Conservation (phyloP, 148 eudicot species). For the Amaranthus palmeri region DNA sequence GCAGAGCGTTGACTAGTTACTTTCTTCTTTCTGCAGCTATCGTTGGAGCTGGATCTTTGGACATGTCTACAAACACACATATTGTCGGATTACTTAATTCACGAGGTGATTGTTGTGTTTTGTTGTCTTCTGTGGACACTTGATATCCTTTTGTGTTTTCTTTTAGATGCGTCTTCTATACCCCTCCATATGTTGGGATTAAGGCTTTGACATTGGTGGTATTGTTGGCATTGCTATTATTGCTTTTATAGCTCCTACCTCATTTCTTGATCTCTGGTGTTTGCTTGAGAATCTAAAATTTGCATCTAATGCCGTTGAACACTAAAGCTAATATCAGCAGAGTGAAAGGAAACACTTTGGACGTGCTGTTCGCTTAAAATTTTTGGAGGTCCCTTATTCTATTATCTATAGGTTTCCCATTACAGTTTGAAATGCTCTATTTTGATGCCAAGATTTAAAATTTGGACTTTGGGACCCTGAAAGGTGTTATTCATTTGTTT, state of each 20-base stretch:
- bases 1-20: constrained; percentile 7
- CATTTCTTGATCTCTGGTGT: background rate
- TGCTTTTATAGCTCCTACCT: background rate
- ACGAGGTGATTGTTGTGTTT: constrained; percentile 52
- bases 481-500: too few species aligned
- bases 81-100: constrained; percentile 69
- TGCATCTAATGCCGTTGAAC: background rate
- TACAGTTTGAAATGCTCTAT: too few species aligned
- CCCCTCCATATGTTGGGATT: too few species aligned
- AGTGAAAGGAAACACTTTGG: too few species aligned
- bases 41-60: constrained; percentile 93
- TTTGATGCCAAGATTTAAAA: too few species aligned
- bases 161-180: background rate
- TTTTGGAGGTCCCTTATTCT: too few species aligned
- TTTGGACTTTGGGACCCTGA: too few species aligned
- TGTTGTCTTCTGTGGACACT: background rate
- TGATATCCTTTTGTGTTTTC: background rate
- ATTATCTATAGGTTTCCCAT: too few species aligned
- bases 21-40: constrained; percentile 54
- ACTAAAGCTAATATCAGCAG: too few species aligned
- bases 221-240: too few species aligned
- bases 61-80: constrained; percentile 64
- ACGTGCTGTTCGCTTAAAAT: too few species aligned
- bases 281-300: background rate
- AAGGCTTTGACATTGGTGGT: too few species aligned